Evolutionary conservation across 2,329 filamentous ascomycete species (phyloP).

Genomic region (Colletotrichum sublineola): DNA sequence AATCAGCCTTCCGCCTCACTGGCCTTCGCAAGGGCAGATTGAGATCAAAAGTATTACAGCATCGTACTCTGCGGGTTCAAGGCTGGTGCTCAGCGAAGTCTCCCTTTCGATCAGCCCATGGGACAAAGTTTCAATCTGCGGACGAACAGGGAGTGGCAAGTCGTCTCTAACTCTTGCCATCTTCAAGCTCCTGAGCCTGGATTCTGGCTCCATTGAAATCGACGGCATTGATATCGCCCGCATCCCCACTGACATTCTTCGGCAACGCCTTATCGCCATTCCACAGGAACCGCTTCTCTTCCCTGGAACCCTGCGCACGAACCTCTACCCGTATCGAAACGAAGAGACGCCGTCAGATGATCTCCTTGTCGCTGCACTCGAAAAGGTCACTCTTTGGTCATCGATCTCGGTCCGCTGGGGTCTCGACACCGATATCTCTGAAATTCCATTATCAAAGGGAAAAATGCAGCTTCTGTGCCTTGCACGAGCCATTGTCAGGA

Average conservation of each 20-base stretch:
- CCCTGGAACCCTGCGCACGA: constrained; percentile 19
- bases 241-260: constrained; percentile 44
- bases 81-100: constrained; percentile 41
- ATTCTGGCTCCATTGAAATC: constrained; percentile 47
- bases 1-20: constrained; percentile 35
- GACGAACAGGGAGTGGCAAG: constrained; percentile 46
- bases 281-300: constrained; percentile 48
- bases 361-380: constrained; percentile 36
- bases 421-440: constrained; percentile 41
- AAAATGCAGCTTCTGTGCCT: constrained; percentile 47
- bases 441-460: constrained; percentile 43
- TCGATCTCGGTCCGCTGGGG: constrained; percentile 33
- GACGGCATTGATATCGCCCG: constrained; percentile 48
- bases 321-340: constrained; percentile 5
- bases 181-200: constrained; percentile 46
- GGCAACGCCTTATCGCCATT: constrained; percentile 50
- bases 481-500: constrained; percentile 42
- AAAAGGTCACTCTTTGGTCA: constrained; percentile 43
- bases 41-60: constrained; percentile 40
- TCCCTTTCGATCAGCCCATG: constrained; percentile 40
- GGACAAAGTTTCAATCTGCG: constrained; percentile 46
- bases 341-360: constrained; percentile 35
- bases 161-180: constrained; percentile 43
- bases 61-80: constrained; percentile 16
- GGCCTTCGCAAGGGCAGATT: constrained; percentile 43